Evolutionary conservation across 305 asterid genomes (phyloP), one percentile per base, ranked within the genome.

Genomic region (Fraxinus baroniana): DNA sequence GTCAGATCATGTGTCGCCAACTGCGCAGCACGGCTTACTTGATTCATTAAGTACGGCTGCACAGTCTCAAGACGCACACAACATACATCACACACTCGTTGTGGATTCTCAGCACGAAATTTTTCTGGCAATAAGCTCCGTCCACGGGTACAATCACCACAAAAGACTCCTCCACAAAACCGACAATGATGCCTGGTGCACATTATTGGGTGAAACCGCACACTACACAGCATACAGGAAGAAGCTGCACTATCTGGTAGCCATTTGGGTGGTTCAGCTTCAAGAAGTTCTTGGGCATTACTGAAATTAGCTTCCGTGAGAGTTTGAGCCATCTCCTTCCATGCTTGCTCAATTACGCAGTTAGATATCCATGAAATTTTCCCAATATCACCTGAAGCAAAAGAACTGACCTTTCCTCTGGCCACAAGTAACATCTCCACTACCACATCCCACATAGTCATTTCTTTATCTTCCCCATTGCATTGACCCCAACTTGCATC

Each of bases 401-500:
- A 72, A 79, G 95, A 80, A 70, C 84, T 82, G 64, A 91, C 89
- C 88, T 93, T 96, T 20, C 99, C 98, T 60, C 95, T 89, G 18
- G 99, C 98, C 71, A 85, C 97, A 76, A 94, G 93, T 87, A 96
- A 76, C 95, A 94, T 93, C 86, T 96, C 99, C 83, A 89, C 88
- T 79, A 96, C 95, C 84, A 96, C 97, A 76, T 96, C 97, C 99
- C 99, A 96, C 99, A 96, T 96, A 78, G 98, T 96, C 87, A 96
- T 80, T 89, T 93, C 98, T 87, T 88, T 93, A 73, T 89, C 94
- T 83, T 89, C 93, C 41, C 89, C 92, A 64, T 85, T 78, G 87
- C 86, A 89, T 80, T 90, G 90, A 76, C 87, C 81, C 98, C 96
- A 91, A 66, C 92, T 94, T 84, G 86, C 74, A 79, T 91, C 94